Conservation (phyloP, 306 rosid genomes). For the Vicia sativa region DNA sequence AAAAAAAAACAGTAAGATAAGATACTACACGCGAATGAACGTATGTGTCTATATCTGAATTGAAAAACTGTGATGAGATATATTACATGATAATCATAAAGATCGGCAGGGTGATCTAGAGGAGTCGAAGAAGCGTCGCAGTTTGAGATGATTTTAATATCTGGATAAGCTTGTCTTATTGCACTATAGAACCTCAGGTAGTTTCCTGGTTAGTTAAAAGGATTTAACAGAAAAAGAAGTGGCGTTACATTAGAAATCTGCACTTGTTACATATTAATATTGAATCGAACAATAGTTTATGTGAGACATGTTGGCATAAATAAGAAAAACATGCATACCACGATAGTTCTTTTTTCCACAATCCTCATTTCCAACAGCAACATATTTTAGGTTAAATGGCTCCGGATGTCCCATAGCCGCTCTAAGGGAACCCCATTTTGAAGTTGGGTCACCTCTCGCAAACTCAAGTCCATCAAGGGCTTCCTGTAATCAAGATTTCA, state of each 20-base stretch:
- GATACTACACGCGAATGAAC: background rate
- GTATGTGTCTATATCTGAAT: conserved; percentile 1
- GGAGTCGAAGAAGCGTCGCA: conserved; percentile 73
- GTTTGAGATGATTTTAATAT: conserved; percentile 81
- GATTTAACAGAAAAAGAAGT: conserved; percentile 21
- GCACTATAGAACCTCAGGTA: conserved; percentile 71
- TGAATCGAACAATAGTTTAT: conserved; percentile 11
- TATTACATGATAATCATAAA: conserved; percentile 89
- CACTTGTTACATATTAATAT: conserved; percentile 5
- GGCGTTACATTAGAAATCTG: conserved; percentile 6
- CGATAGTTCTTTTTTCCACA: conserved; percentile 76
- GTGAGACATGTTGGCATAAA: background rate
- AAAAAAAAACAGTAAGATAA: conserved; percentile 34
- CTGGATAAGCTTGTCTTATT: conserved; percentile 74
- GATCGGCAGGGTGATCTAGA: conserved; percentile 89
- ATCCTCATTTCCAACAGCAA: conserved; percentile 95
- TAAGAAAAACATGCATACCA: conserved; percentile 50
- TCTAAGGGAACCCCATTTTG: conserved; percentile 89
- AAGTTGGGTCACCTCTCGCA: conserved; percentile 76
- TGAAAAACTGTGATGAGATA: conserved; percentile 24
- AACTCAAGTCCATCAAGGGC: conserved; percentile 96
- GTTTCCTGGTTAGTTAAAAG: conserved; percentile 65
- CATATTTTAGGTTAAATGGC: conserved; percentile 84
- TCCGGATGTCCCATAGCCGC: conserved; percentile 86
- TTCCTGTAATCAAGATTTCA: conserved; percentile 57